Evolutionary conservation across 1,284 basidiomycete genomes (phyloP).

Genomic region (Erythrobasidium hasegawianum): DNA sequence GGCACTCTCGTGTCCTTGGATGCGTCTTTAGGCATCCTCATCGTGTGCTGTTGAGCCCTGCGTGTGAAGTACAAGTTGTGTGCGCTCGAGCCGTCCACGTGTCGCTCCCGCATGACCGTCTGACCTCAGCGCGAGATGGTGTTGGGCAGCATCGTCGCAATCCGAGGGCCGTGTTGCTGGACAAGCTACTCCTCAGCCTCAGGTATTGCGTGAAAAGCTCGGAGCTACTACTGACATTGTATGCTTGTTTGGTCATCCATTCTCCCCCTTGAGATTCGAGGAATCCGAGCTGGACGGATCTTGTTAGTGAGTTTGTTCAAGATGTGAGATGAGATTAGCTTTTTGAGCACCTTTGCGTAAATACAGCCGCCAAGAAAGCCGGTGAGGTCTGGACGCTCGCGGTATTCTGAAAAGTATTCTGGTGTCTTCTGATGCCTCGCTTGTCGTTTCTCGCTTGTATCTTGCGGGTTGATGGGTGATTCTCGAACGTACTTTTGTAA

Average conservation of each 20-base stretch:
- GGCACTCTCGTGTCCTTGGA: too few relatives aligned
- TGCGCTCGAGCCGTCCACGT: too few relatives aligned
- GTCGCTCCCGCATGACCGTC: too few relatives aligned
- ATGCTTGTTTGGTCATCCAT: conserved; percentile 33
- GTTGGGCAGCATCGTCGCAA: conserved; percentile 16
- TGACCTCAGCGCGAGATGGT: neutral
- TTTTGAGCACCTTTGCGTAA: conserved; percentile 65
- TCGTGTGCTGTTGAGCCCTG: too few relatives aligned
- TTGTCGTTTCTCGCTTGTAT: conserved; percentile 8
- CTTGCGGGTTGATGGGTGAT: conserved; percentile 2
- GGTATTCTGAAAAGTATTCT: conserved; percentile 87
- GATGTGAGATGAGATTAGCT: neutral
- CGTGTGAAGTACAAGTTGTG: too few relatives aligned
- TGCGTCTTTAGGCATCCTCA: too few relatives aligned
- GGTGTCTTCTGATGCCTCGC: conserved; percentile 71
- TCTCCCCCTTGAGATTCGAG: conserved; percentile 27
- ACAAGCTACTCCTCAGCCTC: too few relatives aligned
- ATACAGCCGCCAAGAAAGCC: conserved; percentile 84
- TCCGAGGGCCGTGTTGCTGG: conserved; percentile 23
- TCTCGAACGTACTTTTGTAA: conserved; percentile 22
- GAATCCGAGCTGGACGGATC: conserved; percentile 25
- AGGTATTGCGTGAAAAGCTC: neutral
- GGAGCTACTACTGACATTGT: conserved; percentile 16
- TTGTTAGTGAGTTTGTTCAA: neutral
- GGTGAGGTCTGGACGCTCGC: conserved; percentile 73